Evolutionary conservation across 768 basidiomycete species (phyloP), one percentile per base, ranked within the genome.

Genomic region (Russula foetens): DNA sequence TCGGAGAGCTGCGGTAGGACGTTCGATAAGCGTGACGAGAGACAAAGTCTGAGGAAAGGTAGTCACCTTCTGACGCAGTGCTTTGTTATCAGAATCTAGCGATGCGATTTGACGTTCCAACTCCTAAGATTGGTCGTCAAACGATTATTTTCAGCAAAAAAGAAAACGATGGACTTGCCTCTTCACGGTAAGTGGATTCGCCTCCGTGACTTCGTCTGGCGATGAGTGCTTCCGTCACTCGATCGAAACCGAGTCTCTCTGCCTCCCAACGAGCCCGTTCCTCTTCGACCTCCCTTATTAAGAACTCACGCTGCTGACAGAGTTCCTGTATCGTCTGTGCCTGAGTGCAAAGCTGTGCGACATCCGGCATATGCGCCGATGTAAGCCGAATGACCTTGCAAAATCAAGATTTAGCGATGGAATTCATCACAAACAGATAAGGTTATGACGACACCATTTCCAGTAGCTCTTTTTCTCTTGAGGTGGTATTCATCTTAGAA

Each of bases 151-250:
- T 3, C 8, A 33, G n/a, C 26, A 39, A 28, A 17, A 17, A 46
- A 14, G 62, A n/a, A 26, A 2, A 28, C 43, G 44, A 31, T 26
- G 46, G 66, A 67, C 75, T 63, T 49, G 82, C 83, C 70, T 83
- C 80, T 53, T 78, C 75, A 58, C 71, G 77, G 6, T 73, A 70
- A 15, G 67, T 63, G 17, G 66, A 69, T 7, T 69, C 67, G n/a
- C 73, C 70, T 45, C 71, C 79, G 58, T 75, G 76, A 47, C 78
- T 74, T 47, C 80, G 69, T 44, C 72, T 81, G 2, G 75, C 68
- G 57, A 87, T 75, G 38, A 90, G 74, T 8, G 84, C 86, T 63
- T 90, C 87, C 1, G 86, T 81, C 65, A 79, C 82, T 57, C 88
- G 75, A 5, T 77, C 79, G 84, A 87, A 90, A 2, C 79, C 75